A percentile compares a stretch with the other conserved stretches of the same genome.
phyloP scores from a whole-genome alignment of 495 filamentous ascomycete genomes.

The Penicillium crystallinum region DNA sequence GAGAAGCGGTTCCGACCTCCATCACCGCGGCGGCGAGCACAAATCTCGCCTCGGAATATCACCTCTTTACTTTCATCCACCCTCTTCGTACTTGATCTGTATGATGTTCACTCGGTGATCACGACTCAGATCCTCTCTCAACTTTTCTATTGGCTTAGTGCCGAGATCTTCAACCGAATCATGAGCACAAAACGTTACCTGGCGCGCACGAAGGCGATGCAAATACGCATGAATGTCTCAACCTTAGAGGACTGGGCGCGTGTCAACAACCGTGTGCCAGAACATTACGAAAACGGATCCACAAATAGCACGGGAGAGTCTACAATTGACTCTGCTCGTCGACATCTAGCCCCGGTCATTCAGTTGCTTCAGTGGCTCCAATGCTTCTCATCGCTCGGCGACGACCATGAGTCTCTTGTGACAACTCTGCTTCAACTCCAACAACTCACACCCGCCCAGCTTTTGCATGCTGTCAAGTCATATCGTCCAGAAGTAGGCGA shows the following conservation, averaged over 20 bases:
- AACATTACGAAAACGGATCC: constrained; percentile 91
- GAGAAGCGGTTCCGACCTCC: constrained; percentile 91
- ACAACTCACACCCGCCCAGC: constrained; percentile 74
- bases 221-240: constrained; percentile 98
- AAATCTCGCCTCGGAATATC: constrained; percentile 88
- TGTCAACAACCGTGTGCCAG: constrained; percentile 85
- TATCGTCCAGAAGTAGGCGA: constrained; percentile 95
- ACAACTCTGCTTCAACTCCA: constrained; percentile 86
- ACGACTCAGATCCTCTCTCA: constrained; percentile 87
- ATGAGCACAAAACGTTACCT: constrained; percentile 94
- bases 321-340: constrained; percentile 72
- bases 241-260: constrained; percentile 94
- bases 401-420: constrained; percentile 81
- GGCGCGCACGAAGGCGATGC: constrained; percentile 97
- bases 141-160: constrained; percentile 92
- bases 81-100: constrained; percentile 94
- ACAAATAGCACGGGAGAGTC: constrained; percentile 82
- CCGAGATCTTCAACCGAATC: constrained; percentile 96
- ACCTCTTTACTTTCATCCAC: constrained; percentile 96
- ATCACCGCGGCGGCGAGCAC: constrained; percentile 89
- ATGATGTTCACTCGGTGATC: constrained; percentile 98
- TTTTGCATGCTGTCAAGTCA: constrained; percentile 88
- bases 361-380: constrained; percentile 97
- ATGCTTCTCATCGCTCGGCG: constrained; percentile 93
- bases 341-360: constrained; percentile 84